Evolutionary conservation across 2,329 filamentous ascomycete species (phyloP).

Genomic region (Ophiostoma ulmi): DNA sequence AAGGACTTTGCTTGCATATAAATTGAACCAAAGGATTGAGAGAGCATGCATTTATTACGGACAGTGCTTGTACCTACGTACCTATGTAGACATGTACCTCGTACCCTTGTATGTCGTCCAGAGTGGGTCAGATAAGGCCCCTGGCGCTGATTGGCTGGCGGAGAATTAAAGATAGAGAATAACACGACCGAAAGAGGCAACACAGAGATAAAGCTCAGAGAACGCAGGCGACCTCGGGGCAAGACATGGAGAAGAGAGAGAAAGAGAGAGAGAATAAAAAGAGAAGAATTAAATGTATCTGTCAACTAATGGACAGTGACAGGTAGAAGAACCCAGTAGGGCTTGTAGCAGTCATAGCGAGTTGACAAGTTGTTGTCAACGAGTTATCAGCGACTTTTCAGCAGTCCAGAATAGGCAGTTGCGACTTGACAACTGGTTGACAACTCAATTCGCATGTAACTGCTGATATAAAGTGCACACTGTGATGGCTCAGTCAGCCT

Average conservation of each 20-base stretch:
- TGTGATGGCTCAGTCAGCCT: background rate
- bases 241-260: background rate
- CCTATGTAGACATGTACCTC: background rate
- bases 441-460: background rate
- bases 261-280: background rate
- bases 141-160: conserved; percentile 20
- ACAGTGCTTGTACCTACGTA: background rate
- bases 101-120: background rate
- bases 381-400: background rate
- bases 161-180: background rate
- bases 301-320: background rate
- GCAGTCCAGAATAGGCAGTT: background rate
- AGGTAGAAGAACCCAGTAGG: background rate
- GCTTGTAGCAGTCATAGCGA: background rate
- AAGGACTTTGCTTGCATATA: background rate
- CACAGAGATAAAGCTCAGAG: background rate
- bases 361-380: background rate
- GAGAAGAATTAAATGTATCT: background rate
- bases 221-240: background rate
- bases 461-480: background rate
- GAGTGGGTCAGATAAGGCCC: conserved; percentile 21
- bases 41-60: background rate
- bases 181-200: conserved; percentile 19
- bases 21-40: background rate
- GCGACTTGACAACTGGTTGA: background rate